These are phyloP conservation scores for Trichomonascus vanleenenianus DNA, from an alignment of 805 yeast genomes.

Conservation along the genomic window DNA sequence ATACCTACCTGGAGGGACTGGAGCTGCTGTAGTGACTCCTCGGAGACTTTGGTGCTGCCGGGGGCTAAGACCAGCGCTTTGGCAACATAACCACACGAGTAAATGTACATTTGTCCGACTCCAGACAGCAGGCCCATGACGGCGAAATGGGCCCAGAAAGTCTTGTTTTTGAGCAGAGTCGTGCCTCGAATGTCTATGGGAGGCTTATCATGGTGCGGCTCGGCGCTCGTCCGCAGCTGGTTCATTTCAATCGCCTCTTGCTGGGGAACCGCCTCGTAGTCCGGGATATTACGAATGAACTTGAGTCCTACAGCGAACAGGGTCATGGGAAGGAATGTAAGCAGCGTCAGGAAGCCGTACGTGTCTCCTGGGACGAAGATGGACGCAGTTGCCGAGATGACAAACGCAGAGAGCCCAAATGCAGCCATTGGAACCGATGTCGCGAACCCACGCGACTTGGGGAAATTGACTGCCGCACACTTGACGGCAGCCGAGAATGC, in stretches of 20 bases:
- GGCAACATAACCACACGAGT: constrained; percentile 65
- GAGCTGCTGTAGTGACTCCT: constrained; percentile 28
- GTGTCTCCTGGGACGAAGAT: constrained; percentile 52
- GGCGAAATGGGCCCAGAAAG: constrained; percentile 20
- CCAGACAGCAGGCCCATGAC: constrained; percentile 54
- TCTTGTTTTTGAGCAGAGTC: constrained; percentile 10
- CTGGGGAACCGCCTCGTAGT: background rate
- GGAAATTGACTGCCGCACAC: constrained; percentile 65
- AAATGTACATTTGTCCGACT: constrained; percentile 66
- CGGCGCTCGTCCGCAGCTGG: background rate
- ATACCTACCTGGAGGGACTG: constrained; percentile 70
- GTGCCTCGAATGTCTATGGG: constrained; percentile 13
- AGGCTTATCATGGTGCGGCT: background rate
- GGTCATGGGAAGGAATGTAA: constrained; percentile 36
- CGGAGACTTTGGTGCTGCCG: background rate
- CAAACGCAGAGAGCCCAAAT: constrained; percentile 65
- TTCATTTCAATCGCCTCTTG: background rate
- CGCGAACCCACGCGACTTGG: constrained; percentile 60
- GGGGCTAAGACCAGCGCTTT: constrained; percentile 32
- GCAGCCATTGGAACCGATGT: constrained; percentile 68
- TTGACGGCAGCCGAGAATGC: constrained; percentile 59
- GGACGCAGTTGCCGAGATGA: constrained; percentile 51
- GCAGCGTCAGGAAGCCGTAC: constrained; percentile 41
- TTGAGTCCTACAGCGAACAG: constrained; percentile 34
- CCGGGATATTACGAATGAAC: constrained; percentile 12